Evolutionary conservation across 176 grass and related monocot species (phyloP).

Genomic region (Rhipidocladum racemiflorum): DNA sequence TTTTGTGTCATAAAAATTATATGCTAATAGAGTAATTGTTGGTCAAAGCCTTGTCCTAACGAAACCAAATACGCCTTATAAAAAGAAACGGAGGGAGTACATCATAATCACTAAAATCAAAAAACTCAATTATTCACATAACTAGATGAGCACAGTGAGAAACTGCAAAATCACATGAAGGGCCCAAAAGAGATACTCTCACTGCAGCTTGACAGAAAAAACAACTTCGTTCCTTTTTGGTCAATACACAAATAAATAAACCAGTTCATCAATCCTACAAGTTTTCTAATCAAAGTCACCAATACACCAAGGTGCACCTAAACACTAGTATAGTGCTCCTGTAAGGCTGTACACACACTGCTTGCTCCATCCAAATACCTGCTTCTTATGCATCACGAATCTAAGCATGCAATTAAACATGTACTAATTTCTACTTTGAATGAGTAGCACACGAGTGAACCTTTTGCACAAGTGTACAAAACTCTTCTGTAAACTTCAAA

Average conservation of each 20-base stretch:
- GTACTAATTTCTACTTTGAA: not conserved
- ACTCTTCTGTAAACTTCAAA: not conserved
- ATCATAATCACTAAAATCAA: not conserved
- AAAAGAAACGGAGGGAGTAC: no score
- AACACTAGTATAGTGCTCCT: not conserved
- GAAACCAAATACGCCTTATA: no score
- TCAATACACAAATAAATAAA: not conserved
- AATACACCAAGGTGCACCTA: not conserved
- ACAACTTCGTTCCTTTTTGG: not conserved
- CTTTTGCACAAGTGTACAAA: not conserved
- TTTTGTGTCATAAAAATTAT: no score
- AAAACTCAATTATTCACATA: not conserved
- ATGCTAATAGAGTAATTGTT: no score
- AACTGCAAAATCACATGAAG: no score
- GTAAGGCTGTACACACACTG: not conserved
- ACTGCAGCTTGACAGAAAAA: conserved; percentile 14
- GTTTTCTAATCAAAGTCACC: not conserved
- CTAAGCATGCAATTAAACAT: not conserved
- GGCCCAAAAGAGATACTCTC: not conserved
- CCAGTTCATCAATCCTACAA: not conserved
- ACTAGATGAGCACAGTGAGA: not conserved
- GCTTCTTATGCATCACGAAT: not conserved
- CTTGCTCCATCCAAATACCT: not conserved
- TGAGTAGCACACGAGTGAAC: not conserved
- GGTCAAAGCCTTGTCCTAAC: no score